Evolutionary conservation across 2,329 filamentous ascomycete species (phyloP).

Genomic region (Exutisphaerella laricina): DNA sequence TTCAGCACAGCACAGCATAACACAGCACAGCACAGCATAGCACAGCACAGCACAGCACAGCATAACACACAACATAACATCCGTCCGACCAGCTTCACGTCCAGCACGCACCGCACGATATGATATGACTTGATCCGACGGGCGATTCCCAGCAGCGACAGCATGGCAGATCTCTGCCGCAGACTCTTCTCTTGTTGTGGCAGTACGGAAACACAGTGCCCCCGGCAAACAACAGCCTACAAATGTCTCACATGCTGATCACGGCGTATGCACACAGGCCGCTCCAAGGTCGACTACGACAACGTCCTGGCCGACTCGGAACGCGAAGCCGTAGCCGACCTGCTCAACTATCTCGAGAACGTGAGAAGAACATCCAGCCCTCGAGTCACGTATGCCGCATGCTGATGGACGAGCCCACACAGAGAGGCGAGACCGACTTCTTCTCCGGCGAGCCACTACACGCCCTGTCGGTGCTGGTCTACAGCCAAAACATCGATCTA

Average conservation of each 20-base stretch:
- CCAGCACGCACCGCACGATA: too few relatives aligned
- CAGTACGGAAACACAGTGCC: constrained; percentile 23
- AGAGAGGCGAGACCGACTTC: constrained; percentile 97
- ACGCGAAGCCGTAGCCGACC: constrained; percentile 90
- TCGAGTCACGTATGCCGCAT: constrained; percentile 14
- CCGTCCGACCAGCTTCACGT: too few relatives aligned
- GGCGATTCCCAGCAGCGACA: constrained; percentile 17
- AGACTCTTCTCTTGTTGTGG: constrained; percentile 33
- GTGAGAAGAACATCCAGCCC: too few relatives aligned
- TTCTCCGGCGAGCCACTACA: constrained; percentile 92
- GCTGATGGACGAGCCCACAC: constrained; percentile 21
- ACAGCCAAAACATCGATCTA: constrained; percentile 97
- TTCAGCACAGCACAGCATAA: too few relatives aligned
- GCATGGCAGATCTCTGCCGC: constrained; percentile 30
- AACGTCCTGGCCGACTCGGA: constrained; percentile 78
- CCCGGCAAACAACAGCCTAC: background rate
- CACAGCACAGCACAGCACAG: too few relatives aligned
- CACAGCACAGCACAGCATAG: too few relatives aligned
- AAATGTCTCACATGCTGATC: constrained; percentile 5
- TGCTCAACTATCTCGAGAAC: constrained; percentile 94
- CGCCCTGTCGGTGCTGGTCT: constrained; percentile 91
- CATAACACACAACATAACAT: background rate
- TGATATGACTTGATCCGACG: too few relatives aligned
- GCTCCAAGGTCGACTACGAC: constrained; percentile 43
- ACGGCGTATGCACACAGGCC: constrained; percentile 31